Base-by-base conservation (phyloP, 2,329 filamentous ascomycete species). In the Penicillium sp. region DNA sequence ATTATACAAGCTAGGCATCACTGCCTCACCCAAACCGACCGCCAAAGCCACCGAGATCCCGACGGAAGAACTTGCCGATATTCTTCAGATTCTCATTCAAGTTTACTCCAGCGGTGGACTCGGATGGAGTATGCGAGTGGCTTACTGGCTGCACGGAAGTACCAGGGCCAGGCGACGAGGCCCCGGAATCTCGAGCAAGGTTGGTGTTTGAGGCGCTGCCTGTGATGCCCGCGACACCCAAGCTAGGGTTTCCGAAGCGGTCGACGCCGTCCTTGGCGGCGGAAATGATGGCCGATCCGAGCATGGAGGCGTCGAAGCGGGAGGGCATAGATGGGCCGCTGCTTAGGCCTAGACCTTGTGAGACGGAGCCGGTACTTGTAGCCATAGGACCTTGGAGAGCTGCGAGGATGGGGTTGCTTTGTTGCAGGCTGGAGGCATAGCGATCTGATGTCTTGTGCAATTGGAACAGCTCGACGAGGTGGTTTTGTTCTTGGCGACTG, bases 11-110 rank as follows among this genome's bases (percentile, higher is more conserved):
- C 38, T 45, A n/a, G 18, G 22, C 40, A 50, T 59, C 57, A 14
- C 46, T 39, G 14, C 47, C 54, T 29, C 54, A 51, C 38, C 86
- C 86, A 66, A 90, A 90, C 55, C 86, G 74, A 9, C 80, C 81
- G 2, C 86, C 85, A 54, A 91, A 78, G 2, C 84, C 81, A 24
- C 87, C 86, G 53, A 91, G 84, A 72, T 96, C 91, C 53, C 91
- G 77, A 52, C 86, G 83, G 74, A 97, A 97, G 72, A 97, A 96
- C 70, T 95, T 96, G 20, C 91, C 91, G 70, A 98, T 87, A 66
- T 89, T 95, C 73, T 89, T 90, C 69, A 97, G 67, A 69, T 96
- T 96, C 69, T 95, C 90, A 65, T 96, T 95, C 54, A 96, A 80
- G 42, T 86, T 88, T 6, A 80, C 81, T 60, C 85, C 82, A 44